Evolutionary conservation across 306 rosid species (phyloP).

Genomic region (Argentina anserina): DNA sequence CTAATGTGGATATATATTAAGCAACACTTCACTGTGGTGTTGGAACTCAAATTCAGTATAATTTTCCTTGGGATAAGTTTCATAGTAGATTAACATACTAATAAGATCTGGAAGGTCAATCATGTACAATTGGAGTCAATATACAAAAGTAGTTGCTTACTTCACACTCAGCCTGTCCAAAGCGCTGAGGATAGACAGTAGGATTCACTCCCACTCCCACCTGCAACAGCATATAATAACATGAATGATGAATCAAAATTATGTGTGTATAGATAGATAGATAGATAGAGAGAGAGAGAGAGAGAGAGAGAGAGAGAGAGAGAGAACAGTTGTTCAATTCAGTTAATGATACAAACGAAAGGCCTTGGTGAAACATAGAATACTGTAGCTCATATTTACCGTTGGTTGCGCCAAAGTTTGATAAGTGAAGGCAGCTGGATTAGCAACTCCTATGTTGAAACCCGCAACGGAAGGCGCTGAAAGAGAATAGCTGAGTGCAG

Average conservation of each 20-base stretch:
- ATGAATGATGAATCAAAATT: conserved; percentile 16
- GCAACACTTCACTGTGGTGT: neutral
- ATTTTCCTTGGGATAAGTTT: neutral
- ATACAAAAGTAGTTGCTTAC: conserved; percentile 38
- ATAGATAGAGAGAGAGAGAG: too few species aligned
- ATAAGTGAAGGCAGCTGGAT: conserved; percentile 65
- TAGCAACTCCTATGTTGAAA: conserved; percentile 61
- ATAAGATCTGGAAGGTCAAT: neutral
- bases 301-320: neutral
- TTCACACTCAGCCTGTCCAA: conserved; percentile 87
- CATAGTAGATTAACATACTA: neutral
- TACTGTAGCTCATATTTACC: conserved; percentile 44
- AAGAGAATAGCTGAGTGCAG: conserved; percentile 53
- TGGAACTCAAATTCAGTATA: neutral
- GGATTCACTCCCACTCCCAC: conserved; percentile 61
- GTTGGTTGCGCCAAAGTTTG: conserved; percentile 65
- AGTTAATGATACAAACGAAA: neutral
- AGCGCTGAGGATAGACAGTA: conserved; percentile 76
- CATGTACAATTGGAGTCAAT: neutral
- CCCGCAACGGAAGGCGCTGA: conserved; percentile 56
- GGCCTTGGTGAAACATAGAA: neutral
- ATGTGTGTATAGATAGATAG: too few species aligned
- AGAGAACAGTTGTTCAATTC: neutral
- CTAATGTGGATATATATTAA: neutral
- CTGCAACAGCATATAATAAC: conserved; percentile 46